Percentiles rank a stretch among this genome's conserved stretches.
phyloP scores from a whole-genome alignment of 306 rosid species.

The Betula pendula region DNA sequence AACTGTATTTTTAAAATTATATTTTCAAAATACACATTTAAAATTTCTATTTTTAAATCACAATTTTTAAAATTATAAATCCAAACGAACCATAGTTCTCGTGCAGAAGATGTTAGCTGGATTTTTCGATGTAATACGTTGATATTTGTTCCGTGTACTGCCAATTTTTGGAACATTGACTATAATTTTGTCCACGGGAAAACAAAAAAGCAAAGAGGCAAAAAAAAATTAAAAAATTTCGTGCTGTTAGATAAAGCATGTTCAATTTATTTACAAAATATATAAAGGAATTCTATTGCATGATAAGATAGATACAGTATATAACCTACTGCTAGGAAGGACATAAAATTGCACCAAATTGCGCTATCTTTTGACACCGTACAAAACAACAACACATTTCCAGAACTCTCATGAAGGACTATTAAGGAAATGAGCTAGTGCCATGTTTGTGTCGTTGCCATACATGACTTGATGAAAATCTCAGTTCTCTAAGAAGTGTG shows the following conservation, averaged over 20 bases:
- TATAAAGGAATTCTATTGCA: background rate
- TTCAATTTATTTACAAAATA: background rate
- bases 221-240: background rate
- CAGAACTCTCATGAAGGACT: slow-evolving; percentile 52
- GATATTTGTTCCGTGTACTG: background rate
- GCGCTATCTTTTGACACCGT: slow-evolving; percentile 22
- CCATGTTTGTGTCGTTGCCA: slow-evolving; percentile 85
- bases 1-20: no score
- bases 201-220: background rate
- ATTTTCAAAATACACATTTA: no score
- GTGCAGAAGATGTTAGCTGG: no score
- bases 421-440: slow-evolving; percentile 73
- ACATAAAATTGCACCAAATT: background rate
- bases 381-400: slow-evolving; percentile 21
- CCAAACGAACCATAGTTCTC: no score
- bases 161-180: background rate
- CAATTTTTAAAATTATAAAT: no score
- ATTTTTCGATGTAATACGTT: background rate
- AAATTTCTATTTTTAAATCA: no score
- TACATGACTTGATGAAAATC: slow-evolving; percentile 71
- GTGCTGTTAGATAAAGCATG: background rate
- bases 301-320: background rate
- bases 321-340: background rate
- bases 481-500: slow-evolving; percentile 78
- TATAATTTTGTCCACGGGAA: background rate